phyloP scores from a whole-genome alignment of 176 grass and related monocot genomes.

The Oryza meyeriana region DNA sequence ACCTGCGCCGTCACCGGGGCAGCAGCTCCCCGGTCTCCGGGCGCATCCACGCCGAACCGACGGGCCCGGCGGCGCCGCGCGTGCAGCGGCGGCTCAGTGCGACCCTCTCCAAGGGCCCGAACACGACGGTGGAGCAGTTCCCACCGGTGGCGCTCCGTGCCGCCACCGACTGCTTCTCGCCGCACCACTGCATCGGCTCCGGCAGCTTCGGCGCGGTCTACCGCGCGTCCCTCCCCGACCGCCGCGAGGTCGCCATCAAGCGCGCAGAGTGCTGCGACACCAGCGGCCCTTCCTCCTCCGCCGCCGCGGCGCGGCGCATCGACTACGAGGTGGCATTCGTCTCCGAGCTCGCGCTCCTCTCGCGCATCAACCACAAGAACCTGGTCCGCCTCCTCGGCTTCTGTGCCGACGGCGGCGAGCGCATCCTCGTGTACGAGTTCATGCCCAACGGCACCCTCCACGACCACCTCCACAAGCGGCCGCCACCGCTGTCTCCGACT shows the following conservation, averaged over 20 bases:
- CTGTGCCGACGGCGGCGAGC: constrained; percentile 67
- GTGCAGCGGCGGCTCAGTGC: constrained; percentile 52
- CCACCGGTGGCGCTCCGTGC: constrained; percentile 47
- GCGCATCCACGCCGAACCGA: constrained; percentile 51
- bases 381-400: constrained; percentile 84
- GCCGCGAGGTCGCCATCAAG: constrained; percentile 87
- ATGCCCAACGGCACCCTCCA: constrained; percentile 80
- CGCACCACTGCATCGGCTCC: constrained; percentile 67
- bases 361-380: constrained; percentile 95
- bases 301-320: constrained; percentile 17
- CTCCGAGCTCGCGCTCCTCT: constrained; percentile 79
- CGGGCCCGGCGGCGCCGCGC: neutral
- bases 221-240: constrained; percentile 63
- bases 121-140: constrained; percentile 83
- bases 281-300: constrained; percentile 2
- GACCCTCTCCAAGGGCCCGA: constrained; percentile 70
- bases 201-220: constrained; percentile 89
- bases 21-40: constrained; percentile 33
- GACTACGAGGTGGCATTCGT: constrained; percentile 58
- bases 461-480: constrained; percentile 70
- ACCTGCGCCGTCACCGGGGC: constrained; percentile 12
- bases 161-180: constrained; percentile 54
- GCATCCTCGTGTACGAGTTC: constrained; percentile 90
- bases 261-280: constrained; percentile 46
- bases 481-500: constrained; percentile 45